A percentile compares a stretch with the other conserved stretches of the same genome.
Conservation (phyloP, 2,329 filamentous ascomycete species). For the Sphaerulina vaccinii region DNA sequence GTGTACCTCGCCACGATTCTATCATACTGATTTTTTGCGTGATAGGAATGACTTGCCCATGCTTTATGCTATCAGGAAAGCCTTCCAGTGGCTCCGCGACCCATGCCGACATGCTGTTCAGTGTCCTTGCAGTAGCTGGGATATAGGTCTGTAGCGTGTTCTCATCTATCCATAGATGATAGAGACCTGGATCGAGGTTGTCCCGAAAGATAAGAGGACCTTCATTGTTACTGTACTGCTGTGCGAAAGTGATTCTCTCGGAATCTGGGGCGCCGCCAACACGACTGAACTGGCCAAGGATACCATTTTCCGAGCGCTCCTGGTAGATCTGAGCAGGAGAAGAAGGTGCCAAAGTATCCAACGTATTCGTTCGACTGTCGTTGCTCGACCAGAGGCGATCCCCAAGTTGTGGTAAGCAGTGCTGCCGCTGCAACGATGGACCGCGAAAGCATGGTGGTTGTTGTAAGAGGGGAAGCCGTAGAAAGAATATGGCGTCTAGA, state of each 20-base stretch:
- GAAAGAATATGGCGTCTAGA: neutral
- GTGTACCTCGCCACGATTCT: slow-evolving; percentile 14
- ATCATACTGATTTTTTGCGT: slow-evolving; percentile 23
- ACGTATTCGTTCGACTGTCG: slow-evolving; percentile 14
- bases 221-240: slow-evolving; percentile 22
- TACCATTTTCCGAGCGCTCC: slow-evolving; percentile 19
- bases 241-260: slow-evolving; percentile 20
- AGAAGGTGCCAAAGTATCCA: slow-evolving; percentile 24
- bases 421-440: neutral
- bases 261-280: slow-evolving; percentile 16
- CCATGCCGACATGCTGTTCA: slow-evolving; percentile 23
- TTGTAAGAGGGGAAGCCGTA: neutral
- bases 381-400: neutral
- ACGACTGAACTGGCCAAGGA: slow-evolving; percentile 20
- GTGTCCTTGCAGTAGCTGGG: slow-evolving; percentile 20
- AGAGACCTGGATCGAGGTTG: slow-evolving; percentile 22
- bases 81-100: slow-evolving; percentile 14
- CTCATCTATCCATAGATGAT: slow-evolving; percentile 25
- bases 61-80: slow-evolving; percentile 23
- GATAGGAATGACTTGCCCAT: slow-evolving; percentile 19
- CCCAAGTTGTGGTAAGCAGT: neutral
- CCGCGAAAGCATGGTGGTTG: neutral
- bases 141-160: slow-evolving; percentile 23
- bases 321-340: slow-evolving; percentile 23
- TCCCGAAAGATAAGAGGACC: slow-evolving; percentile 23